phyloP scores from a whole-genome alignment of 306 rosid species.

The Gastrolobium bilobum region DNA sequence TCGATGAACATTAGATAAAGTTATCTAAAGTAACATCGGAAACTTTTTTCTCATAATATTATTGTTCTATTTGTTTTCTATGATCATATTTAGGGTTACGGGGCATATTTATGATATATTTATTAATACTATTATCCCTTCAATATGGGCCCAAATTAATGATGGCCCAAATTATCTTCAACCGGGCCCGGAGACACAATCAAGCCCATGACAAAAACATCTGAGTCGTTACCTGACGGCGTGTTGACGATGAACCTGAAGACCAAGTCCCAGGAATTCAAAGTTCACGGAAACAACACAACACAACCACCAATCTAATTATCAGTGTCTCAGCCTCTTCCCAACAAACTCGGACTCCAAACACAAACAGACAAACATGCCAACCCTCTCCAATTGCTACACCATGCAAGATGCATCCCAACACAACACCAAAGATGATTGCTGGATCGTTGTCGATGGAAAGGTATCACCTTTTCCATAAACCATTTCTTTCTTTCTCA shows the following conservation, averaged over 20 bases:
- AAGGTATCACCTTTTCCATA: slow-evolving; percentile 56
- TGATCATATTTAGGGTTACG: too few relatives aligned
- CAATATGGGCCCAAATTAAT: not conserved
- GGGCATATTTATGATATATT: too few relatives aligned
- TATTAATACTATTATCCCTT: too few relatives aligned
- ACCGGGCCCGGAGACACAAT: not conserved
- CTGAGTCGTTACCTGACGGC: too few relatives aligned
- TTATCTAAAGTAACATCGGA: too few relatives aligned
- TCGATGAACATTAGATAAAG: too few relatives aligned
- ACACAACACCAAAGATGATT: slow-evolving; percentile 80
- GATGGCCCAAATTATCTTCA: not conserved
- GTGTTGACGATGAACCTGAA: not conserved
- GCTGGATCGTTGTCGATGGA: slow-evolving; percentile 88
- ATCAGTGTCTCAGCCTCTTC: not conserved
- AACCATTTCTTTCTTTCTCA: not conserved
- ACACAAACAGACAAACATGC: slow-evolving; percentile 55
- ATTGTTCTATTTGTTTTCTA: too few relatives aligned
- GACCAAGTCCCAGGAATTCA: not conserved
- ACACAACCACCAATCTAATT: not conserved
- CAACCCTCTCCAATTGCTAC: slow-evolving; percentile 68
- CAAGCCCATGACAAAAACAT: not conserved
- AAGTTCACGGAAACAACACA: not conserved
- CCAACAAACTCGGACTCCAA: not conserved
- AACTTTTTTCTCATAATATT: too few relatives aligned
- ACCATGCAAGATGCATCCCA: slow-evolving; percentile 70